Percentiles rank a stretch among this genome's conserved stretches.
Conservation (phyloP, 495 filamentous ascomycete genomes). For the Penicillium waksmanii region DNA sequence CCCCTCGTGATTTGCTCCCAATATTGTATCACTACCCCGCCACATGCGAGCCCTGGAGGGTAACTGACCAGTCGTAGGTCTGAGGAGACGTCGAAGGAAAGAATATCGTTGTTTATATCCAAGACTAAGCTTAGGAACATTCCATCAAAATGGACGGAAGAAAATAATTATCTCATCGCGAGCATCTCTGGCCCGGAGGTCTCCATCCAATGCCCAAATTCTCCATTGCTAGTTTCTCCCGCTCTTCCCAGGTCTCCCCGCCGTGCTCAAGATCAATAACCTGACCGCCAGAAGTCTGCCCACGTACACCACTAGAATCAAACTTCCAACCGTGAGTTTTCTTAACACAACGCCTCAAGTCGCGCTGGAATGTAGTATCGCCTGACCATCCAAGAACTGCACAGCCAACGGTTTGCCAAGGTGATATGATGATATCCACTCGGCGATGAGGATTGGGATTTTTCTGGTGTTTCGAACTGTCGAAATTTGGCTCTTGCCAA, state of each 20-base stretch:
- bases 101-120: too few relatives aligned
- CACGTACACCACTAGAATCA: constrained; percentile 84
- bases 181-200: constrained; percentile 75
- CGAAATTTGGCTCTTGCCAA: constrained; percentile 78
- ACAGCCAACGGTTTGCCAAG: constrained; percentile 86
- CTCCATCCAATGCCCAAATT: constrained; percentile 75
- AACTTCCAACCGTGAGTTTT: constrained; percentile 77
- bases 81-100: too few relatives aligned
- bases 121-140: too few relatives aligned
- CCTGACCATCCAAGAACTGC: constrained; percentile 88
- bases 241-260: constrained; percentile 63
- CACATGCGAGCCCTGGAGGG: too few relatives aligned
- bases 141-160: not conserved
- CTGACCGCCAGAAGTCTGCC: constrained; percentile 62
- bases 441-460: constrained; percentile 77
- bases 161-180: constrained; percentile 48
- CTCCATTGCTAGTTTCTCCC: constrained; percentile 82
- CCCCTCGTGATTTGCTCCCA: too few relatives aligned
- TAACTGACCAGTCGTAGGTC: too few relatives aligned
- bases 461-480: constrained; percentile 5
- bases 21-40: too few relatives aligned
- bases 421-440: constrained; percentile 92
- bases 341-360: constrained; percentile 81
- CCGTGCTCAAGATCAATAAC: constrained; percentile 64
- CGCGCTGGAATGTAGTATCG: constrained; percentile 86